These are phyloP conservation scores for Carnegiea gigantea DNA, from an alignment of 179 eudicot species.

Conservation along the genomic window DNA sequence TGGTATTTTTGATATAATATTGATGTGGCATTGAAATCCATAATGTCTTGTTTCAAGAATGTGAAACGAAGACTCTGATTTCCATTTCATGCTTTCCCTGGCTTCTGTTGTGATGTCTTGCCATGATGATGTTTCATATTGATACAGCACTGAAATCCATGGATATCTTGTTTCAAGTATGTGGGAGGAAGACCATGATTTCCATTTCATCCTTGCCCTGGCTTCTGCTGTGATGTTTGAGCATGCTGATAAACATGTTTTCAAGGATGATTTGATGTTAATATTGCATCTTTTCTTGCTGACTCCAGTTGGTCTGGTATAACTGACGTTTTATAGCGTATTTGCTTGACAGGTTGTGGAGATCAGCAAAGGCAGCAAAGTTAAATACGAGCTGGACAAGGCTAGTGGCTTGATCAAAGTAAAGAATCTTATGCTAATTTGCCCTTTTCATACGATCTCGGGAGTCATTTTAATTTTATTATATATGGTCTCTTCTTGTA, in stretches of 20 bases:
- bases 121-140: no score
- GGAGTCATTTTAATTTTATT: neutral
- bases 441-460: neutral
- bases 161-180: no score
- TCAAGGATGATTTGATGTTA: neutral
- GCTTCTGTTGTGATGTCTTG: no score
- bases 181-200: no score
- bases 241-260: no score
- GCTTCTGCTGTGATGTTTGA: no score
- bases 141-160: no score
- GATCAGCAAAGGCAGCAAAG: conserved; percentile 95
- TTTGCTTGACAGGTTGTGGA: conserved; percentile 66
- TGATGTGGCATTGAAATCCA: no score
- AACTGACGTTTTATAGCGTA: conserved; percentile 9
- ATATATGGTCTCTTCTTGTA: neutral
- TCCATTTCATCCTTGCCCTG: no score
- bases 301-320: neutral
- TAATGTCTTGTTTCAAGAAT: no score
- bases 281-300: neutral
- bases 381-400: conserved; percentile 94
- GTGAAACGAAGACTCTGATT: no score
- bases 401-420: conserved; percentile 80
- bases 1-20: neutral
- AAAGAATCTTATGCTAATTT: conserved; percentile 18
- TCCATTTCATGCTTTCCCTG: no score